Percentiles rank a stretch among this genome's conserved stretches.
phyloP scores from a whole-genome alignment of 495 filamentous ascomycete genomes.

The Trichoderma erinaceum region DNA sequence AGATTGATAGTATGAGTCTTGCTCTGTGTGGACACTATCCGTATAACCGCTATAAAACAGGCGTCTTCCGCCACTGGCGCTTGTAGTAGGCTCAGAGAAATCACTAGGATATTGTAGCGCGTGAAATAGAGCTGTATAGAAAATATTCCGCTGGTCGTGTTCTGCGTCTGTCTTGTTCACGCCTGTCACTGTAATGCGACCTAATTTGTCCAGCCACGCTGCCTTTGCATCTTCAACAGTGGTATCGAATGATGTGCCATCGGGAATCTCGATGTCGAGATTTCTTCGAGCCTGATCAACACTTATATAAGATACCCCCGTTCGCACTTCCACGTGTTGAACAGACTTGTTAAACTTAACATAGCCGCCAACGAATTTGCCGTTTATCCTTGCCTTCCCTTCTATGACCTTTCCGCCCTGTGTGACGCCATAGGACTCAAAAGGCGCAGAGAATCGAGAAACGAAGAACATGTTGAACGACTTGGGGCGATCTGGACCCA shows the following conservation, averaged over 20 bases:
- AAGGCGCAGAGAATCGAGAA: constrained; percentile 28
- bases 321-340: constrained; percentile 25
- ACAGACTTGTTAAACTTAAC: constrained; percentile 21
- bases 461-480: constrained; percentile 29
- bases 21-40: constrained; percentile 25
- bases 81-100: constrained; percentile 27
- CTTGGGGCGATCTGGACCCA: constrained; percentile 25
- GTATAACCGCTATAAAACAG: constrained; percentile 31
- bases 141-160: constrained; percentile 29
- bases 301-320: constrained; percentile 29
- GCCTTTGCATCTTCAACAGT: constrained; percentile 24
- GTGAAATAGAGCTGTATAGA: constrained; percentile 30
- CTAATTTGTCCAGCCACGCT: constrained; percentile 28
- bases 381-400: constrained; percentile 18
- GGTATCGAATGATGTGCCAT: constrained; percentile 23
- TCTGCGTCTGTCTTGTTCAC: constrained; percentile 25
- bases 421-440: constrained; percentile 25
- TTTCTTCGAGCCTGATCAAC: constrained; percentile 30
- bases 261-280: constrained; percentile 28
- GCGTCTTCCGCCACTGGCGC: constrained; percentile 13
- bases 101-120: constrained; percentile 31
- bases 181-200: constrained; percentile 27
- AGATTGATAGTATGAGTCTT: constrained; percentile 31
- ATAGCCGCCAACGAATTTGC: constrained; percentile 26
- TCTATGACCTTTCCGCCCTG: constrained; percentile 20